Base-by-base conservation (phyloP, 2,329 filamentous ascomycete species). In the Aspergillus fijiensis region DNA sequence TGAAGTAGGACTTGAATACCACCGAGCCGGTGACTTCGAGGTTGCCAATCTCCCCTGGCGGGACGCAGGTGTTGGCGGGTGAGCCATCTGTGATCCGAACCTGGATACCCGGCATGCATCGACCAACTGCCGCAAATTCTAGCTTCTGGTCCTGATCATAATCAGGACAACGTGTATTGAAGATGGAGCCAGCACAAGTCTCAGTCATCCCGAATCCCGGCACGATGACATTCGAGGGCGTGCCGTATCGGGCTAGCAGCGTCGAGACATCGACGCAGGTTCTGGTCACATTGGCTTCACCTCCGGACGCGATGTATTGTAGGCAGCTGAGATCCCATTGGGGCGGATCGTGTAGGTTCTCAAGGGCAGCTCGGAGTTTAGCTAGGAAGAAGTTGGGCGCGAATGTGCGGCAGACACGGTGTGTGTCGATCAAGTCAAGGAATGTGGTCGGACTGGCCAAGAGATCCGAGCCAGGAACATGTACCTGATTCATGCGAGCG, bases 111-210 rank as follows among this genome's bases (percentile, higher is more conserved):
- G 62, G 60, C 45, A 70, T 67, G 39, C 68, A 69, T n/a, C 45
- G 48, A 2, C 70, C 70, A 2, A 66, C 47, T 0, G 62, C 65
- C 19, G 57, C 63, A 60, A 63, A 67, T 55, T 60, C 62, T 25
- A 64, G 65, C 33, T 6, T 57, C 51, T 66, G 57, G 0, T 61
- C 51, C 0, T 76, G 21, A 56, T 83, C 81, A 56, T 76, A 77
- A 0, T 53, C 42, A 0, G 82, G 82, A 54, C 76, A 82, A 0
- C 72, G 55, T 0, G 63, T 35, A 31, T 77, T 79, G 70, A 74
- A 83, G 21, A 83, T 82, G 3, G 72, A 63, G 0, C 82, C 82
- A 0, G 80, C 82, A 62, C 81, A 84, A 0, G 81, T 84, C 70
- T 85, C 82, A 0, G 81, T 84, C 80, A 69, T 65, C 11, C 67